Percentiles rank a stretch among this genome's conserved stretches.
phyloP scores from a whole-genome alignment of 352 stramenopile genomes.

The Blastocystis sp. region DNA sequence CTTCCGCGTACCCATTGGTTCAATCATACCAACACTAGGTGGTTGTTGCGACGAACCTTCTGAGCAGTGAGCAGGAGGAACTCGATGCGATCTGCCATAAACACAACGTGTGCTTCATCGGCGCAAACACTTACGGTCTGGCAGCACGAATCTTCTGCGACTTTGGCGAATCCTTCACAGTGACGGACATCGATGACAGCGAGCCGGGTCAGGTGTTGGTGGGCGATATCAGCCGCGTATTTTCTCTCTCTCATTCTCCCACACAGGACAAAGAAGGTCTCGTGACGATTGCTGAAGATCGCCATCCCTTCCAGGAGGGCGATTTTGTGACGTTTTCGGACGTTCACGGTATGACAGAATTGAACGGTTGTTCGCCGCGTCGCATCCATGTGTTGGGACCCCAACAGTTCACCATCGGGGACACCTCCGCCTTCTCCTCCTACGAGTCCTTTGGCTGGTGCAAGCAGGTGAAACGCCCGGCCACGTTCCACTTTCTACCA shows the following conservation, averaged over 20 bases:
- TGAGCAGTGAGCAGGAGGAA: background rate
- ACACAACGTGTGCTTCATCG: conserved; percentile 57
- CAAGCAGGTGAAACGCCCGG: conserved; percentile 86
- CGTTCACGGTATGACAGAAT: conserved; percentile 76
- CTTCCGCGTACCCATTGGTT: background rate
- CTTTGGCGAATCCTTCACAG: conserved; percentile 57
- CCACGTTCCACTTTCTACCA: conserved; percentile 80
- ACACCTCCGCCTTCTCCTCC: conserved; percentile 67
- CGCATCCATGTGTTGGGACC: conserved; percentile 72
- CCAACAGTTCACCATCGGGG: conserved; percentile 89
- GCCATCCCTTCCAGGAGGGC: conserved; percentile 87
- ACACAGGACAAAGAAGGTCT: conserved; percentile 64
- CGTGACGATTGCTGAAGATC: conserved; percentile 92
- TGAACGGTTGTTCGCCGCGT: conserved; percentile 66
- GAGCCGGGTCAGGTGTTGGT: conserved; percentile 56
- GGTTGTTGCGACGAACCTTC: conserved; percentile 53
- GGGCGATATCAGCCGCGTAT: conserved; percentile 50
- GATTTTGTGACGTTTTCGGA: conserved; percentile 88
- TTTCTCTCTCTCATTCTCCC: conserved; percentile 22
- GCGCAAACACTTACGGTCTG: conserved; percentile 44
- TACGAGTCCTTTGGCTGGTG: conserved; percentile 74
- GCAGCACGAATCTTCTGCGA: conserved; percentile 58
- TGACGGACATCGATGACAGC: conserved; percentile 58
- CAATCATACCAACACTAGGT: conserved; percentile 4
- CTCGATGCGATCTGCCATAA: conserved; percentile 57